Conservation (phyloP, 495 filamentous ascomycete species). For the Daldinia bambusicola region DNA sequence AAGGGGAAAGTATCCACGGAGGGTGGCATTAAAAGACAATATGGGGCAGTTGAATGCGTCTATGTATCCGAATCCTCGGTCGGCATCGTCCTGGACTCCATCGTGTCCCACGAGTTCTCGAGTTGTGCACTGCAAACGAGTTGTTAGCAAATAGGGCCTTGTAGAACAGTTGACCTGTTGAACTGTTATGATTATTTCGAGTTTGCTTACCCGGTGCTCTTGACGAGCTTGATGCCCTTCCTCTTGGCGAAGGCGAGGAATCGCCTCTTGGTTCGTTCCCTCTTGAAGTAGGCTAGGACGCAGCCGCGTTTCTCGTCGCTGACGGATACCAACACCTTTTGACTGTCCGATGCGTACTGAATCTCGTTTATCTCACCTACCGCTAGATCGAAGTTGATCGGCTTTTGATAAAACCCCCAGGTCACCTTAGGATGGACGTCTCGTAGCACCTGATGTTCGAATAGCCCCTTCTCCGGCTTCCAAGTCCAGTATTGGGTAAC, state of each 20-base stretch:
- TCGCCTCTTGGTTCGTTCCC: constrained; percentile 57
- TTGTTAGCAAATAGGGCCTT: constrained; percentile 23
- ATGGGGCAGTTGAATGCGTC: constrained; percentile 6
- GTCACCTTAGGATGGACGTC: constrained; percentile 51
- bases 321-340: constrained; percentile 50
- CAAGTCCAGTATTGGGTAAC: constrained; percentile 65
- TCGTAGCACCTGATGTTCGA: constrained; percentile 62
- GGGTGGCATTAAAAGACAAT: not conserved
- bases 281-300: constrained; percentile 57
- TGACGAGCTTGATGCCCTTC: constrained; percentile 53
- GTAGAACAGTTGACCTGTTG: not conserved
- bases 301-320: constrained; percentile 46
- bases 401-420: constrained; percentile 59
- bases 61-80: constrained; percentile 34
- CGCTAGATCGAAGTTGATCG: constrained; percentile 56
- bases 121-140: constrained; percentile 21
- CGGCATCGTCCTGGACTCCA: constrained; percentile 42
- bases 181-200: not conserved
- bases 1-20: constrained; percentile 9
- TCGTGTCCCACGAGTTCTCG: constrained; percentile 40
- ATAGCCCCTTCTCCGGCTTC: constrained; percentile 47
- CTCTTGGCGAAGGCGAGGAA: constrained; percentile 54
- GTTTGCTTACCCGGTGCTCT: constrained; percentile 48
- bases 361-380: constrained; percentile 54
- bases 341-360: constrained; percentile 46